Evolutionary conservation across 2,329 filamentous ascomycete species (phyloP), one percentile per base, ranked within the genome.

Genomic region (Ceratocystis alfenasii): DNA sequence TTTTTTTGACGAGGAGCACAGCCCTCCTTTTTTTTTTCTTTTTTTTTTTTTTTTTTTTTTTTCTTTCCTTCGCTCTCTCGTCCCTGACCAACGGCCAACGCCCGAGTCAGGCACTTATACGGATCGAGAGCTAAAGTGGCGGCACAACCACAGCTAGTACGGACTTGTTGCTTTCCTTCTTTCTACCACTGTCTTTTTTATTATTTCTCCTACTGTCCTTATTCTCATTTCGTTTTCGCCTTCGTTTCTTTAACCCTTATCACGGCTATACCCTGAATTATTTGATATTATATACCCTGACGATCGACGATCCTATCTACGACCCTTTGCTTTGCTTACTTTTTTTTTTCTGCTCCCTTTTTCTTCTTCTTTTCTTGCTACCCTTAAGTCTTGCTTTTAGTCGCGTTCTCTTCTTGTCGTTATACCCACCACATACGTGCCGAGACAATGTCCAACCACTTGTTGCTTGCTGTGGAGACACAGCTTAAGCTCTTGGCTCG

Each of bases 231-330:
- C 46, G 6, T 50, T 50, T 25, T 50, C 30, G 46, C 22, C 46
- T 50, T 10, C 15, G 22, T 28, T 15, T 55, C 2, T 15, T 17
- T 57, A 30, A 57, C 53, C 53, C 53, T 57, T 57, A 57, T 17
- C 22, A 50, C 46, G 5, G 46, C 50, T 28, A 12, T 22, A 25
- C 53, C 10, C 28, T 22, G 10, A 57, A 33, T 30, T 6, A 12
- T n/a, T 30, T 57, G 10, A 12, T 57, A 25, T 57, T 57, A 57
- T 57, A 57, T 57, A 57, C 53, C 55, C 55, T 59, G 55, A 59
- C 55, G 55, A 59, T 36, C 55, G 30, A 59, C 55, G 55, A 59
- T 53, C 48, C 28, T n/a, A 41, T 15, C 36, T 41, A 59, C 28
- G 25, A 59, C 55, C 25, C 8, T 33, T 59, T 59, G 28, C 12